Conservation (phyloP, 2,329 filamentous ascomycete species). For the Xylariaceae sp. region DNA sequence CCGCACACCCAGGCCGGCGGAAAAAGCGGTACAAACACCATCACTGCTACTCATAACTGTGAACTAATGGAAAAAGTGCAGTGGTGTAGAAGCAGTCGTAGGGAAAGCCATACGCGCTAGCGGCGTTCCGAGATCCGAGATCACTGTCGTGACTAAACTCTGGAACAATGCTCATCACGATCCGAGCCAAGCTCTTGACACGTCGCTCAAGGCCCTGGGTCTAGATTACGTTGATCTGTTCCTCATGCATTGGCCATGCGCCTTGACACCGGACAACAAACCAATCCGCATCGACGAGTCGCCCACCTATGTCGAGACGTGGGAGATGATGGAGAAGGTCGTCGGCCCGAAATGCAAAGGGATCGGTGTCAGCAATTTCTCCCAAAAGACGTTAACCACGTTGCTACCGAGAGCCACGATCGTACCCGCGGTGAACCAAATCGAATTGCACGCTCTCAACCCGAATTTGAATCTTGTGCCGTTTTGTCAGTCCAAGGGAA, state of each 20-base stretch:
- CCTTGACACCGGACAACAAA: constrained; percentile 18
- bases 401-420: constrained; percentile 38
- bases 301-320: constrained; percentile 17
- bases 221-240: constrained; percentile 40
- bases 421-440: constrained; percentile 50
- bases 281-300: constrained; percentile 23
- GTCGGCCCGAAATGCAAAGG: constrained; percentile 49
- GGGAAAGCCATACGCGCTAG: constrained; percentile 13
- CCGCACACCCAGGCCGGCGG: no score
- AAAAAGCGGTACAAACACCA: no score
- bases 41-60: no score
- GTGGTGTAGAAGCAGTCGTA: constrained; percentile 27
- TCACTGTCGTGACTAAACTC: constrained; percentile 14
- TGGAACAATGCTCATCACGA: constrained; percentile 31
- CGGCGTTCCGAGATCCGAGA: background rate
- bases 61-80: no score
- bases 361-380: constrained; percentile 61
- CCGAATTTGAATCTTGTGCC: no score
- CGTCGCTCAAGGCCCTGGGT: constrained; percentile 34
- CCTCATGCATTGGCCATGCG: constrained; percentile 39
- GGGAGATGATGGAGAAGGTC: constrained; percentile 37
- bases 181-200: constrained; percentile 31
- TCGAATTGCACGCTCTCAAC: constrained; percentile 36
- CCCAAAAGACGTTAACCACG: constrained; percentile 33
- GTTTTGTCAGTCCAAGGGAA: constrained; percentile 16